These are phyloP conservation scores for Neostapfia colusana DNA, from an alignment of 176 grass and related monocot genomes.

Conservation along the genomic window DNA sequence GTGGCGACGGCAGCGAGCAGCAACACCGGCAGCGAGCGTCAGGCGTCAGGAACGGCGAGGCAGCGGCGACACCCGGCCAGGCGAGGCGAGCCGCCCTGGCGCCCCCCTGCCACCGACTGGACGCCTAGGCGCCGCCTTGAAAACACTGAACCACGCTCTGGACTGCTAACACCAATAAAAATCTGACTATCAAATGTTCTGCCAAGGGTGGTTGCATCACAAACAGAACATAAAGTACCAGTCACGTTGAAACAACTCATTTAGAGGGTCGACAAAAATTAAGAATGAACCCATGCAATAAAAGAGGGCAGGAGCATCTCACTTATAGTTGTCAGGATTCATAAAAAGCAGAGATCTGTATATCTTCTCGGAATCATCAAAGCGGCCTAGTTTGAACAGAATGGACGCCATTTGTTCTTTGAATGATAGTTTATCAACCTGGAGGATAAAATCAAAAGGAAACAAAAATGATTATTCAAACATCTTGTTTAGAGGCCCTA, in stretches of 20 bases:
- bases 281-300: not conserved
- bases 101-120: no score
- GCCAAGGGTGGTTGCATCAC: not conserved
- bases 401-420: slow-evolving; percentile 95
- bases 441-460: slow-evolving; percentile 41
- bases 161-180: not conserved
- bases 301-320: slow-evolving; percentile 19
- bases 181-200: not conserved
- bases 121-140: no score
- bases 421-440: slow-evolving; percentile 92
- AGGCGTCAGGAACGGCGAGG: no score
- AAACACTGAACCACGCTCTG: no score
- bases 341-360: slow-evolving; percentile 88
- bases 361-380: slow-evolving; percentile 80
- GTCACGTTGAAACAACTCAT: not conserved
- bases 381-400: slow-evolving; percentile 67
- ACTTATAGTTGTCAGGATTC: slow-evolving; percentile 99
- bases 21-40: no score
- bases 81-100: no score
- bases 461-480: slow-evolving; percentile 22
- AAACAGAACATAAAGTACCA: not conserved
- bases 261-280: not conserved
- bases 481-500: not conserved
- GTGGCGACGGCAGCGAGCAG: no score
- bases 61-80: no score